These are phyloP conservation scores for Pharus latifolius DNA, from an alignment of 176 grass and related monocot species.

Conservation along the genomic window DNA sequence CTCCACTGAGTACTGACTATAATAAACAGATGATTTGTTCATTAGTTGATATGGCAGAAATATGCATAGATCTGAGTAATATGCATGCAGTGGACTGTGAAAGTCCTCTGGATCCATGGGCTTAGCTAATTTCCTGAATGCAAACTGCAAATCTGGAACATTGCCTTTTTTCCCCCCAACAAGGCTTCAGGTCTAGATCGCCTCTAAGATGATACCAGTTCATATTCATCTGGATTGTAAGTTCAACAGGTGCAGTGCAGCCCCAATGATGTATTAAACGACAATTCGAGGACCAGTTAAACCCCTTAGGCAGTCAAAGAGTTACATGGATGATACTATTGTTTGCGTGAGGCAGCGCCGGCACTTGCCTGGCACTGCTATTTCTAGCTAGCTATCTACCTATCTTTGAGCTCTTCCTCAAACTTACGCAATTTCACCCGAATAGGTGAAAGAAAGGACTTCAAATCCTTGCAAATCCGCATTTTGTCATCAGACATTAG, in stretches of 20 bases:
- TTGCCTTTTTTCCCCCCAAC: too few species aligned
- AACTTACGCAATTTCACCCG: constrained; percentile 36
- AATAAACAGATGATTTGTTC: neutral
- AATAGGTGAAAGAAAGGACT: constrained; percentile 42
- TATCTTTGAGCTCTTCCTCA: constrained; percentile 60
- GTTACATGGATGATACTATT: neutral
- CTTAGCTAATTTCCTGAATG: neutral
- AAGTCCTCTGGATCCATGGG: neutral
- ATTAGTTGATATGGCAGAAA: neutral
- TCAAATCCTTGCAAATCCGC: constrained; percentile 50
- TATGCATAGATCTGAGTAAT: neutral
- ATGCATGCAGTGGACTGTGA: too few species aligned
- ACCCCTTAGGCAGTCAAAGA: neutral
- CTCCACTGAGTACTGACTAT: too few species aligned
- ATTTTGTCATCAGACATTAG: constrained; percentile 19
- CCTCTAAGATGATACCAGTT: too few species aligned
- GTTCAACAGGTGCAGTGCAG: neutral
- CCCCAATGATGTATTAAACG: neutral
- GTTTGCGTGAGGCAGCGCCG: neutral
- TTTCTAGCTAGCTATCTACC: constrained; percentile 13
- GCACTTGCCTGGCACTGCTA: neutral
- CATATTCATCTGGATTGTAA: neutral
- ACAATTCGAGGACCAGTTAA: neutral
- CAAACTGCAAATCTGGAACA: neutral
- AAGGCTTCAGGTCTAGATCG: too few species aligned